These are phyloP conservation scores for Amanita rimosa DNA, from an alignment of 768 basidiomycete species.

Conservation along the genomic window DNA sequence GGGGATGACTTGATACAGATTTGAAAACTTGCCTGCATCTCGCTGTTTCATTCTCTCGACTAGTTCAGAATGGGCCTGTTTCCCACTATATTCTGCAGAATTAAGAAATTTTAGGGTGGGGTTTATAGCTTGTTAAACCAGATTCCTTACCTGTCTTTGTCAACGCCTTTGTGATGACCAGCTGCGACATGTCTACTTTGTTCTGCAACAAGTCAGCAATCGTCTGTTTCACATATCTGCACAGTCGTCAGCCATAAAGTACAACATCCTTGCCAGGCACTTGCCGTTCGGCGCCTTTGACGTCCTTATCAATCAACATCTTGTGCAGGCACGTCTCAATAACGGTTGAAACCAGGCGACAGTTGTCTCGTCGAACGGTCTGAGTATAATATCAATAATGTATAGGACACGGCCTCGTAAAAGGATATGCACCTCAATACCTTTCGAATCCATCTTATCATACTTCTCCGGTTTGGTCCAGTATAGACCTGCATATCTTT, in stretches of 20 bases:
- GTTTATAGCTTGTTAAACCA: neutral
- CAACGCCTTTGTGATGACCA: slow-evolving; percentile 97
- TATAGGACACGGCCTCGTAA: too few relatives aligned
- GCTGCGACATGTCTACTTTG: slow-evolving; percentile 96
- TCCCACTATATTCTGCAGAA: slow-evolving; percentile 75
- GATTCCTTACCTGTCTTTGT: slow-evolving; percentile 61
- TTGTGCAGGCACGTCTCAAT: slow-evolving; percentile 98
- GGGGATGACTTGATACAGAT: neutral
- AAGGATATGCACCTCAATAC: slow-evolving; percentile 73
- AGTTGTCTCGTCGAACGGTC: slow-evolving; percentile 98
- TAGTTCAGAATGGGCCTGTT: slow-evolving; percentile 94
- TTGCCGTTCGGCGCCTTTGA: slow-evolving; percentile 86
- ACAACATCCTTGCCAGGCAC: slow-evolving; percentile 13
- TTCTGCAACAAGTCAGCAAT: slow-evolving; percentile 94
- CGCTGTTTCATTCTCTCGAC: slow-evolving; percentile 94
- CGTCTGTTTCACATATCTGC: slow-evolving; percentile 84
- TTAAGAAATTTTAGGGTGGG: neutral
- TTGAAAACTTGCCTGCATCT: slow-evolving; percentile 55
- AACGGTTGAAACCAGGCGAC: slow-evolving; percentile 94
- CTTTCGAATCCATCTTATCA: slow-evolving; percentile 99
- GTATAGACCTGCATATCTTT: slow-evolving; percentile 95
- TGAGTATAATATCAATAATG: slow-evolving; percentile 17
- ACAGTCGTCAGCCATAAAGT: slow-evolving; percentile 7
- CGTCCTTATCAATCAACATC: slow-evolving; percentile 93
- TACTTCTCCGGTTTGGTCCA: slow-evolving; percentile 95